Evolutionary conservation across 768 basidiomycete species (phyloP).

Genomic region (Termitomyces sp.): DNA sequence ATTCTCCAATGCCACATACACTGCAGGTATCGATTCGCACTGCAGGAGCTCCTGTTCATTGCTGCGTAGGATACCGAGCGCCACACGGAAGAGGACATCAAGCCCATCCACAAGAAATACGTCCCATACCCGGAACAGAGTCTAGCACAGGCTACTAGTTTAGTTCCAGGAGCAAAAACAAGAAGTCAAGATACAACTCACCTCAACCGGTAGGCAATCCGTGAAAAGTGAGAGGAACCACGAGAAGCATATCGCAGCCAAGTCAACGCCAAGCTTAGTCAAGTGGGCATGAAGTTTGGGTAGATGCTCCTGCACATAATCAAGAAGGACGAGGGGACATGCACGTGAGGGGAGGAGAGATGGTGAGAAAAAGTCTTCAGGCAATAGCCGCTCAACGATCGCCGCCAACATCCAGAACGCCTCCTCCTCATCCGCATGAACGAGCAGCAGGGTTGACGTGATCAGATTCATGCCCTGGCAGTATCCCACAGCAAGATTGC

Average conservation of each 20-base stretch:
- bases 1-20: conserved; percentile 84
- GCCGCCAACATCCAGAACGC: conserved; percentile 91
- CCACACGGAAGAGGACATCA: conserved; percentile 88
- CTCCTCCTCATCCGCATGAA: conserved; percentile 93
- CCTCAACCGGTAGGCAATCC: conserved; percentile 94
- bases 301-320: conserved; percentile 76
- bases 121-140: conserved; percentile 61
- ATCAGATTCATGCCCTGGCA: conserved; percentile 97
- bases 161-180: not conserved
- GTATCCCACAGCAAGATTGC: conserved; percentile 90
- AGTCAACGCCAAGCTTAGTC: conserved; percentile 78
- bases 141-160: conserved; percentile 43
- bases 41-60: conserved; percentile 83
- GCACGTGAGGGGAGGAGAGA: conserved; percentile 78
- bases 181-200: conserved; percentile 29
- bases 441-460: conserved; percentile 89
- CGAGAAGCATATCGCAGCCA: conserved; percentile 94
- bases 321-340: conserved; percentile 87
- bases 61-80: conserved; percentile 79
- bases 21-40: conserved; percentile 82
- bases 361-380: conserved; percentile 92
- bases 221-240: conserved; percentile 98
- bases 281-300: conserved; percentile 80
- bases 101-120: conserved; percentile 90
- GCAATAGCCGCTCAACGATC: conserved; percentile 86